Conservation (phyloP, 1,284 basidiomycete species). For the Ganoderma sinense region DNA sequence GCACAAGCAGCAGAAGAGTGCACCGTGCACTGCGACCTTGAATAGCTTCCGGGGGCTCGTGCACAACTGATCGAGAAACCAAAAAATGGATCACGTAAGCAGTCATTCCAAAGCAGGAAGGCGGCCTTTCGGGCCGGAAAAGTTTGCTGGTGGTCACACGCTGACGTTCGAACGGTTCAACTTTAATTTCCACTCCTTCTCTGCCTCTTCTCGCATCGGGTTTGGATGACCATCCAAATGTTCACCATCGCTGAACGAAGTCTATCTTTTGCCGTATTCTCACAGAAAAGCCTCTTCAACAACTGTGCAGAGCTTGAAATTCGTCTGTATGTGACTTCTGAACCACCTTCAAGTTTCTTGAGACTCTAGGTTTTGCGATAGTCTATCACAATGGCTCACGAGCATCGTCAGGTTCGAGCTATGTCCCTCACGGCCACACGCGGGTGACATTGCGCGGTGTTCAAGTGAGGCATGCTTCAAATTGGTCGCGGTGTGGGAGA, state of each 20-base stretch:
- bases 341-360: too few species aligned
- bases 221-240: not conserved
- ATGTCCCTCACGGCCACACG: not conserved
- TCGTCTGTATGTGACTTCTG: not conserved
- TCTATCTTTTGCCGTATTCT: not conserved
- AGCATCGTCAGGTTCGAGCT: not conserved
- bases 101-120: not conserved
- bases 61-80: not conserved
- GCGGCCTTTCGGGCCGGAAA: constrained; percentile 6
- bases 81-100: constrained; percentile 27
- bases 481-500: not conserved
- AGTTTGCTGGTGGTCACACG: not conserved
- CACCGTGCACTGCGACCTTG: too few species aligned
- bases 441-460: not conserved
- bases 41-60: too few species aligned
- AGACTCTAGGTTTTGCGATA: not conserved
- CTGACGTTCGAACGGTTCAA: too few species aligned
- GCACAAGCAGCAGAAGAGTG: not conserved
- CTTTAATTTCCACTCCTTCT: too few species aligned
- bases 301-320: not conserved
- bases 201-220: not conserved
- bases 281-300: not conserved
- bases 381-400: not conserved
- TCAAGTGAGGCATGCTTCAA: not conserved
- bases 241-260: not conserved